A percentile compares a stretch with the other conserved stretches of the same genome.
These are phyloP conservation scores for Termitomyces sp. DNA, from an alignment of 768 basidiomycete species.

Conservation along the genomic window DNA sequence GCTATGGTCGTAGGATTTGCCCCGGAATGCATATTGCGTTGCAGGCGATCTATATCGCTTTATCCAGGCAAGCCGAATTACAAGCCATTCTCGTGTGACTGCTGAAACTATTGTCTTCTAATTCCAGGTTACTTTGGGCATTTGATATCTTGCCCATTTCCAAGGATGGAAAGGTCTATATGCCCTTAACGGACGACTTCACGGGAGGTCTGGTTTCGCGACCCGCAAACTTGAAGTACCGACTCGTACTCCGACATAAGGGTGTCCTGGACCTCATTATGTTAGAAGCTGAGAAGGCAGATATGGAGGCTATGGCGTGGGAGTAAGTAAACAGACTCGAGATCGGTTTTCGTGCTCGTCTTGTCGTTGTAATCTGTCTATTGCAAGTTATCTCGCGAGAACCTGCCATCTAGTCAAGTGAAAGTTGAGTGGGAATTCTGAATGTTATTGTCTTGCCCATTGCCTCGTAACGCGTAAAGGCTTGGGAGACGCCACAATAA, in stretches of 20 bases:
- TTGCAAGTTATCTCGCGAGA: too few relatives aligned
- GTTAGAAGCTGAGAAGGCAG: constrained; percentile 7
- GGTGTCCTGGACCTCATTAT: not conserved
- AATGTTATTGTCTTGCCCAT: not conserved
- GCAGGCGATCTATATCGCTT: constrained; percentile 24
- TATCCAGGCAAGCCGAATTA: constrained; percentile 15
- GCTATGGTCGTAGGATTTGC: constrained; percentile 34
- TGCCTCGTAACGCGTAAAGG: too few relatives aligned
- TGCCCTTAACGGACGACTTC: constrained; percentile 6
- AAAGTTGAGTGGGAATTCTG: not conserved
- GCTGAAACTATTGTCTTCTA: not conserved
- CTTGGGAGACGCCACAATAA: too few relatives aligned
- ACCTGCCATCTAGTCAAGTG: not conserved
- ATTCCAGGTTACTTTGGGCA: constrained; percentile 22
- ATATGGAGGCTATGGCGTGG: constrained; percentile 4
- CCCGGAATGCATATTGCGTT: constrained; percentile 28
- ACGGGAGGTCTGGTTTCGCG: constrained; percentile 4
- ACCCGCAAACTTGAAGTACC: constrained; percentile 3
- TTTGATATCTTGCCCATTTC: constrained; percentile 23
- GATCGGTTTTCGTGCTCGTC: not conserved
- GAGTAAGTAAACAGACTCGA: not conserved
- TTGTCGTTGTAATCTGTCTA: not conserved
- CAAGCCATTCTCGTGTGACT: too few relatives aligned
- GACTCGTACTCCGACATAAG: not conserved
- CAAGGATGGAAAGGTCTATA: not conserved